Base-by-base conservation (phyloP, 495 filamentous ascomycete species). In the Massariosphaeria phaeospora region DNA sequence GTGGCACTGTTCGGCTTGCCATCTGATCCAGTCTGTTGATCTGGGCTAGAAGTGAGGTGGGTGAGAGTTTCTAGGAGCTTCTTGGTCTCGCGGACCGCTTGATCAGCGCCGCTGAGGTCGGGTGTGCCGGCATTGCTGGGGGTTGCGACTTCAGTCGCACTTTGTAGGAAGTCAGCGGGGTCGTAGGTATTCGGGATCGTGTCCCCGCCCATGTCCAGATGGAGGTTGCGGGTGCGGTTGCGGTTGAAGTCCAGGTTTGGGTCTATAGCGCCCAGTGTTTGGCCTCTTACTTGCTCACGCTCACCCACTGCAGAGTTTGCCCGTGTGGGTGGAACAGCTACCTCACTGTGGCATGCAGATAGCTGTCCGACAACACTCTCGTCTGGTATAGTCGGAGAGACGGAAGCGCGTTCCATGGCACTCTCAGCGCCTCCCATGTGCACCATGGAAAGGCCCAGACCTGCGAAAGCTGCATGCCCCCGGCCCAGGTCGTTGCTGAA, bases 91-190 rank as follows among this genome's bases (percentile, higher is more conserved):
- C 55, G 55, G 12, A 64, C 43, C 9, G 55, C 49, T n/a, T 61
- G 55, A 25, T 63, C 62, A 34, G 52, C 44, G 1, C 34, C 60
- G 24, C 57, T 44, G n/a, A 73, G 52, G 51, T 72, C 64, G n/a
- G 71, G 70, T 9, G 70, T 72, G 39, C 61, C 63, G 20, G 48
- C 42, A 15, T 54, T 61, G 48, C 69, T 73, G 9, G 71, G 71
- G 4, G 71, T 74, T 3, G 66, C 68, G 20, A 70, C 41, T 42
- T 74, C 71, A 9, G 71, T 74, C 0, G 70, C 71, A 48, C 71
- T 73, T 45, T 67, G 68, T 27, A 62, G 38, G 20, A 62, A 46
- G 27, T 68, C 61, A 1, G 64, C 64, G 11, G 55, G 49, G 40
- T 63, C 43, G 9, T 40, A 48, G 8, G 61, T 59, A 21, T 63